Percentiles rank a stretch among this genome's conserved stretches.
phyloP scores from a whole-genome alignment of 1,139 yeast species.

The Hansenula lynferdii region DNA sequence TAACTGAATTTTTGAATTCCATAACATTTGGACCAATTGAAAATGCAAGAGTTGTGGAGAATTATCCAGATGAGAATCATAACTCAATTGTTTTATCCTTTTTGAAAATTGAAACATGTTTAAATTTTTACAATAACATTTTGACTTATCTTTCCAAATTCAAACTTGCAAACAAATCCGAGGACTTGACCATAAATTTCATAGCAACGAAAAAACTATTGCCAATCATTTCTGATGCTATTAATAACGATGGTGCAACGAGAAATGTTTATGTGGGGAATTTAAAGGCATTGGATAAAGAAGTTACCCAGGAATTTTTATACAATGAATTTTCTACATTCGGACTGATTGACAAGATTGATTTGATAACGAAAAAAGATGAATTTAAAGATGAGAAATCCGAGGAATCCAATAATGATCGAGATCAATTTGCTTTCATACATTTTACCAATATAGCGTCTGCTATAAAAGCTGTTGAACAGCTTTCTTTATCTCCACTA shows the following conservation, averaged over 20 bases:
- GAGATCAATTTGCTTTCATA: conserved; percentile 68
- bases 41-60: conserved; percentile 28
- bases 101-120: conserved; percentile 37
- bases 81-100: conserved; percentile 32
- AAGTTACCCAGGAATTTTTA: conserved; percentile 41
- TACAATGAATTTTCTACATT: conserved; percentile 57
- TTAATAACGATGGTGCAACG: conserved; percentile 76
- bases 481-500: conserved; percentile 41
- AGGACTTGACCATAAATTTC: conserved; percentile 55
- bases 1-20: conserved; percentile 20
- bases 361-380: conserved; percentile 12
- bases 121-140: conserved; percentile 39
- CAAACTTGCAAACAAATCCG: conserved; percentile 37
- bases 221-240: conserved; percentile 60
- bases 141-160: conserved; percentile 39
- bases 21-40: conserved; percentile 38
- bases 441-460: conserved; percentile 78
- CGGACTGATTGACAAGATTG: conserved; percentile 22
- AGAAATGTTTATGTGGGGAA: conserved; percentile 71
- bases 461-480: conserved; percentile 77
- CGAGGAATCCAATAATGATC: neutral
- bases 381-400: conserved; percentile 6
- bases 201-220: conserved; percentile 58
- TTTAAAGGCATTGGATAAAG: conserved; percentile 32
- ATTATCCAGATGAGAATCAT: conserved; percentile 15